These are phyloP conservation scores for Vachellia pachyceras DNA, from an alignment of 306 rosid species.

Conservation along the genomic window DNA sequence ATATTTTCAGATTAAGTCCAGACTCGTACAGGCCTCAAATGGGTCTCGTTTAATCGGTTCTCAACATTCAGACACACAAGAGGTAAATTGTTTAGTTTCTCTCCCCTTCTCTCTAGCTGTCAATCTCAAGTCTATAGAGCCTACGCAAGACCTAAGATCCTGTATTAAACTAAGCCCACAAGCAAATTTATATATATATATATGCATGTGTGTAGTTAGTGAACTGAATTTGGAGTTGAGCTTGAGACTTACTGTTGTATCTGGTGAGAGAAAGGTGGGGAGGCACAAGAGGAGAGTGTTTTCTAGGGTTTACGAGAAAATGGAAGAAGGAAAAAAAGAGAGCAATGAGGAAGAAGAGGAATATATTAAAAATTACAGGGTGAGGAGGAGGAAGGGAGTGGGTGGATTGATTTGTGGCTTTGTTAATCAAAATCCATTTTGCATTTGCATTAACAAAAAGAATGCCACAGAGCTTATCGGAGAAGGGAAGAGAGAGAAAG, in stretches of 20 bases:
- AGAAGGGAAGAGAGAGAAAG: slow-evolving; percentile 41
- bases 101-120: neutral
- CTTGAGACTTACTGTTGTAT: slow-evolving; percentile 35
- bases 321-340: slow-evolving; percentile 4
- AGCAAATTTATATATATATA: neutral
- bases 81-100: neutral
- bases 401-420: slow-evolving; percentile 7
- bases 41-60: slow-evolving; percentile 7
- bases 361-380: slow-evolving; percentile 19
- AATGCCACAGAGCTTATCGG: slow-evolving; percentile 48
- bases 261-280: neutral
- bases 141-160: slow-evolving; percentile 6
- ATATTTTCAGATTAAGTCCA: slow-evolving; percentile 38
- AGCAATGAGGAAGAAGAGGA: slow-evolving; percentile 29
- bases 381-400: neutral
- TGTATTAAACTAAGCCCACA: slow-evolving; percentile 4
- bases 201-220: neutral
- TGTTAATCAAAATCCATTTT: neutral
- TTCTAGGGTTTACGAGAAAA: slow-evolving; percentile 43
- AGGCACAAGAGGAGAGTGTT: slow-evolving; percentile 3
- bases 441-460: slow-evolving; percentile 35
- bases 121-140: neutral
- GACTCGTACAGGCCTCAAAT: neutral
- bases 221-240: slow-evolving; percentile 33
- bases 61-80: slow-evolving; percentile 11